These are phyloP conservation scores for Xylaria intraflava DNA, from an alignment of 495 filamentous ascomycete genomes.

Conservation along the genomic window DNA sequence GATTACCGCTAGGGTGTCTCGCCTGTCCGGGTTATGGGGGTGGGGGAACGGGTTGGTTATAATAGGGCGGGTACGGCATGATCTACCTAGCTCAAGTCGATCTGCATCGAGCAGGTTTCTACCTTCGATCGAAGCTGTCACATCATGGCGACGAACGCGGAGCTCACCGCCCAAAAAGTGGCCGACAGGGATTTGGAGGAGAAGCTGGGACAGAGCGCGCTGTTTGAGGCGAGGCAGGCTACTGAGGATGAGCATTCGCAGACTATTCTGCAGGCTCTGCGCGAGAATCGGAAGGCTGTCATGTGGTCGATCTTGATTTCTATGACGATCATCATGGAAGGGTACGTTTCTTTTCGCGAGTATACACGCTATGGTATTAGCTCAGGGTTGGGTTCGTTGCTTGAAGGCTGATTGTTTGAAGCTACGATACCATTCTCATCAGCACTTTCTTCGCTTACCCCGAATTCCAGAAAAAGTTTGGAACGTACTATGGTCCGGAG, in stretches of 20 bases:
- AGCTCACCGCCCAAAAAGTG: constrained; percentile 18
- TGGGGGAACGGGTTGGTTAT: background rate
- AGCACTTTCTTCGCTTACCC: constrained; percentile 28
- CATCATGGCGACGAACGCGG: constrained; percentile 12
- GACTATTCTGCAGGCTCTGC: constrained; percentile 29
- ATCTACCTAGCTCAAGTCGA: no score
- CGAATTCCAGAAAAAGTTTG: constrained; percentile 28
- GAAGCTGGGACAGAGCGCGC: constrained; percentile 21
- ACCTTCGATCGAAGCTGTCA: background rate
- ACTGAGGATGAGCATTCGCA: constrained; percentile 33
- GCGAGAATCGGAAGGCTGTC: constrained; percentile 35
- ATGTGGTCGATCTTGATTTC: constrained; percentile 45
- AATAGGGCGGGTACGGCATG: no score
- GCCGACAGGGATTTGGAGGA: constrained; percentile 23
- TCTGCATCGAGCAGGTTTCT: no score
- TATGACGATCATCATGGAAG: constrained; percentile 50
- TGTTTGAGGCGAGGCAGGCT: constrained; percentile 23
- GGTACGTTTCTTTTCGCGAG: constrained; percentile 17
- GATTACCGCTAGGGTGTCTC: no score
- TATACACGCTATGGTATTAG: background rate
- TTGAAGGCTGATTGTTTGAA: background rate
- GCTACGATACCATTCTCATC: constrained; percentile 40
- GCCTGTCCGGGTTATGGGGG: background rate
- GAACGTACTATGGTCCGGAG: constrained; percentile 18
- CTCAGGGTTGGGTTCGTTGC: background rate